Base-by-base conservation (phyloP, 495 filamentous ascomycete species). In the Hypoxylon intermedium region DNA sequence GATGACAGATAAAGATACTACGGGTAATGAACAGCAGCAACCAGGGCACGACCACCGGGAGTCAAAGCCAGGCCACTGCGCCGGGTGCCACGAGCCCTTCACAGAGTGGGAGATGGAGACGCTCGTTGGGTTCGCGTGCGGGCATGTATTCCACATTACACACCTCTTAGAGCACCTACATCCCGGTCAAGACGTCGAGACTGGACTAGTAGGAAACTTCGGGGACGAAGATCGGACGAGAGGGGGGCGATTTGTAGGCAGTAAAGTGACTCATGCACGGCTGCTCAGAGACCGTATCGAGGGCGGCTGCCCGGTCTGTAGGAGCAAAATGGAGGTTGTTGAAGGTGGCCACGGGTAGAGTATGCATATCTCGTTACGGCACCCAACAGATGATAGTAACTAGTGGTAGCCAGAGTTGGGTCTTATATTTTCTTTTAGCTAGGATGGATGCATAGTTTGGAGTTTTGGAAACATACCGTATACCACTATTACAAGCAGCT, bases 41-140 rank as follows among this genome's bases (percentile, higher is more conserved):
- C 42, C 41, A 12, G 59, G 28, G 3, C 60, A 60, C 6, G 67
- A 63, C 26, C 58, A 66, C 36, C 63, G 21, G 16, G 56, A 65
- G 54, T 72, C 70, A 38, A 56, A 74, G 47, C 75, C 77, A 1
- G 83, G 83, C 1, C 81, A 83, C 64, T 87, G 89, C 59, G 84
- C 85, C 5, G 79, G 84, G 4, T 92, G 89, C 67, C 77, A 81
- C 30, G 79, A 82, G 45, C 73, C 83, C 0, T 88, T 90, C 65
- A 67, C 74, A 23, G 75, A 78, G 55, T 73, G 67, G 83, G 89
- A 93, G 67, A 80, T 75, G 45, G 86, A 93, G 59, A 89, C 90
- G 6, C 84, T 98, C 6, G 82, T 98, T 6, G 92, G 90, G 24
- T 98, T 97, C 60, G 89, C 90, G 4, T 98, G 94, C 72, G 88